These are phyloP conservation scores for Chrysoporthe puriensis DNA, from an alignment of 2,329 filamentous ascomycete species.

Conservation along the genomic window DNA sequence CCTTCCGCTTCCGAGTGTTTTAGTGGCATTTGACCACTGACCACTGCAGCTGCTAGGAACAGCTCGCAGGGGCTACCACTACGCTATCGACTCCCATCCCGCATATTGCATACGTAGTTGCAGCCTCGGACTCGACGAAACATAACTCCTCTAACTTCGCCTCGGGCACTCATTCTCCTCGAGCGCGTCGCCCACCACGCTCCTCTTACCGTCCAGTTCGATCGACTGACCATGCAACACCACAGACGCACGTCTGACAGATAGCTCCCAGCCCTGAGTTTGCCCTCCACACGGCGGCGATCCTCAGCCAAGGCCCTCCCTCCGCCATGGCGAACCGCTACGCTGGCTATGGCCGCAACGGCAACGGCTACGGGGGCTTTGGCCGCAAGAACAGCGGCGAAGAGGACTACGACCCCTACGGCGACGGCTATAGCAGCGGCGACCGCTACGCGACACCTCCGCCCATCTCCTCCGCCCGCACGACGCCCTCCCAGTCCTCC, in stretches of 20 bases:
- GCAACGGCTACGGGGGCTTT: constrained; percentile 50
- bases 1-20: constrained; percentile 7
- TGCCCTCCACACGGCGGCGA: constrained; percentile 8
- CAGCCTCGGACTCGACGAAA: not conserved
- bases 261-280: constrained; percentile 29
- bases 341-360: constrained; percentile 45
- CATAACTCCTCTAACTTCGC: not conserved
- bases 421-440: constrained; percentile 44
- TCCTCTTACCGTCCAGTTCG: not conserved
- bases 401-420: constrained; percentile 54
- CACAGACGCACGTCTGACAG: constrained; percentile 7
- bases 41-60: not conserved
- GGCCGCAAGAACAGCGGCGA: constrained; percentile 36
- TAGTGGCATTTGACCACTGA: not conserved
- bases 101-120: not conserved
- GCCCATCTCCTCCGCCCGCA: constrained; percentile 38
- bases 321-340: constrained; percentile 56
- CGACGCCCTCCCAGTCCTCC: constrained; percentile 37
- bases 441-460: constrained; percentile 46
- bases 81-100: not conserved
- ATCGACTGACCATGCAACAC: not conserved
- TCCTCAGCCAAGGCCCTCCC: constrained; percentile 16
- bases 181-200: not conserved
- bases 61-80: constrained; percentile 3
- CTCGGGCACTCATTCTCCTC: not conserved